Conservation (phyloP, 2,329 filamentous ascomycete genomes). For the Aureobasidium sp. region DNA sequence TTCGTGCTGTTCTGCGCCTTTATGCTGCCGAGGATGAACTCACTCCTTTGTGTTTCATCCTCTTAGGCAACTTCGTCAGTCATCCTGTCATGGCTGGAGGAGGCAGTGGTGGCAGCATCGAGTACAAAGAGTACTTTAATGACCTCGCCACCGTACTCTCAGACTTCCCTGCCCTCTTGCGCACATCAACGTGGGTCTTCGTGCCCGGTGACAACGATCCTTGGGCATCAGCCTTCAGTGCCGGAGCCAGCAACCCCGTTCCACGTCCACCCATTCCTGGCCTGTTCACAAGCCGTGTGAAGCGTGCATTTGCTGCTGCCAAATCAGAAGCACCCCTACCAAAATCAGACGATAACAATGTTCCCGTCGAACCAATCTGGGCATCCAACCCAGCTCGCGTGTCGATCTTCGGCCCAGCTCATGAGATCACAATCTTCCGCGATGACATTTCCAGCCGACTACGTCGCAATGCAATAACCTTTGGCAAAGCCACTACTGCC, state of each 20-base stretch:
- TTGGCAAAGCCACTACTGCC: constrained; percentile 46
- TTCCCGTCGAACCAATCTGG: constrained; percentile 71
- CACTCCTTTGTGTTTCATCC: constrained; percentile 59
- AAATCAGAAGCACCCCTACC: constrained; percentile 58
- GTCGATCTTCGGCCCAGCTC: constrained; percentile 75
- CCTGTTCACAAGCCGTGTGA: constrained; percentile 81
- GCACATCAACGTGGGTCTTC: constrained; percentile 78
- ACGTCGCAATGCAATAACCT: constrained; percentile 65
- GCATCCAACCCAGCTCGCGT: constrained; percentile 79
- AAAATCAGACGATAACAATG: constrained; percentile 48
- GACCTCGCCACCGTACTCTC: constrained; percentile 72
- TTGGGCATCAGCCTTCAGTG: constrained; percentile 84
- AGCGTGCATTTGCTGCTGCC: constrained; percentile 69
- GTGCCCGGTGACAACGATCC: constrained; percentile 95
- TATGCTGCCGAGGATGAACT: constrained; percentile 63
- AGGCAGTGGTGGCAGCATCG: constrained; percentile 73
- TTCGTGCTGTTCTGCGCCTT: constrained; percentile 67
- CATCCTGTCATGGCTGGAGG: constrained; percentile 55
- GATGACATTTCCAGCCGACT: constrained; percentile 80
- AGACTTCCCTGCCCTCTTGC: constrained; percentile 76
- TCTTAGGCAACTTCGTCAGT: constrained; percentile 76
- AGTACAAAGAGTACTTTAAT: constrained; percentile 96
- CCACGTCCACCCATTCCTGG: constrained; percentile 71
- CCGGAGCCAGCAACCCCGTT: constrained; percentile 63
- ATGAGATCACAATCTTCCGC: constrained; percentile 80